A percentile compares a stretch with the other conserved stretches of the same genome.
Conservation (phyloP, 768 basidiomycete genomes). For the Galerina marginata region DNA sequence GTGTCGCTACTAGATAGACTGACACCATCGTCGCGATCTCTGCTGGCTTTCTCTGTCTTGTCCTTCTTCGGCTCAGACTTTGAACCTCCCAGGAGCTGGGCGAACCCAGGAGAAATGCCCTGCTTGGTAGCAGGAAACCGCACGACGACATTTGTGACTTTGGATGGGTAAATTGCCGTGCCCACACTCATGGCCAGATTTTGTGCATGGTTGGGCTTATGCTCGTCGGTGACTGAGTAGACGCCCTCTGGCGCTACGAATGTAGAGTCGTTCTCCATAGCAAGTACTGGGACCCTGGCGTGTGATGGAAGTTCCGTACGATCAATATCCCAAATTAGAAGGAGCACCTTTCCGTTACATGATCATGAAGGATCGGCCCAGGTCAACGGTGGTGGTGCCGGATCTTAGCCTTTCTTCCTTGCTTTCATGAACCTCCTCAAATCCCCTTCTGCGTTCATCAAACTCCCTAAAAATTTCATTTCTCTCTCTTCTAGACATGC, state of each 20-base stretch:
- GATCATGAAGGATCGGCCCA: slow-evolving; percentile 17
- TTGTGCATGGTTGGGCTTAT: slow-evolving; percentile 64
- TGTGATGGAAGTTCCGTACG: slow-evolving; percentile 8
- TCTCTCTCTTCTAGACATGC: slow-evolving; percentile 27
- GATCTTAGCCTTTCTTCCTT: slow-evolving; percentile 46
- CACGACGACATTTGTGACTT: slow-evolving; percentile 64
- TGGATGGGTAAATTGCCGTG: slow-evolving; percentile 58
- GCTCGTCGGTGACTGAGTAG: slow-evolving; percentile 87
- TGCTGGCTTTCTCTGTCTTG: slow-evolving; percentile 50
- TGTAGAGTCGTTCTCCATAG: slow-evolving; percentile 82
- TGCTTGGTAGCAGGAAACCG: slow-evolving; percentile 65
- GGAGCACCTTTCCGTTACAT: slow-evolving; percentile 18
- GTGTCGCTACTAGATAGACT: slow-evolving; percentile 87
- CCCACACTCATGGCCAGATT: slow-evolving; percentile 44
- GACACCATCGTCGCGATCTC: slow-evolving; percentile 67
- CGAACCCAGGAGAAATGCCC: slow-evolving; percentile 63
- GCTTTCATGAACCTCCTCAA: slow-evolving; percentile 42
- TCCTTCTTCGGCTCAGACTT: slow-evolving; percentile 71
- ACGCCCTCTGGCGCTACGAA: slow-evolving; percentile 92
- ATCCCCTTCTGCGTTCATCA: slow-evolving; percentile 22
- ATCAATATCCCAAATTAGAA: slow-evolving; percentile 24
- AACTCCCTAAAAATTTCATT: slow-evolving; percentile 24
- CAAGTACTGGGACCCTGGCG: slow-evolving; percentile 4
- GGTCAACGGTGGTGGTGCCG: slow-evolving; percentile 25
- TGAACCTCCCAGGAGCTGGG: slow-evolving; percentile 69